These are phyloP conservation scores for Saraca asoca DNA, from an alignment of 331 rosid species.

Conservation along the genomic window DNA sequence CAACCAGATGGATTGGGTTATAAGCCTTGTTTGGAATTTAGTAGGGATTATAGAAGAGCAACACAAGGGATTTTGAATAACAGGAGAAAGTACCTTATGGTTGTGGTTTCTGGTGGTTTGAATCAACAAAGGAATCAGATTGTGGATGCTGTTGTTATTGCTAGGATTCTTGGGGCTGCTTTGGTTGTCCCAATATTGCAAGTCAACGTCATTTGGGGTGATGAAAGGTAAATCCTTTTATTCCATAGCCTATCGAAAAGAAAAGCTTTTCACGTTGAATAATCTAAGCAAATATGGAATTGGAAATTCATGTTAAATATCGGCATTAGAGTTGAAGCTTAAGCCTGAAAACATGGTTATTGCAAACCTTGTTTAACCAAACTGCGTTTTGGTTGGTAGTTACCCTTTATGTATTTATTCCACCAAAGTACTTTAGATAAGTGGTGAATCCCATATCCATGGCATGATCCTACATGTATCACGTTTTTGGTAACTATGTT, in stretches of 20 bases:
- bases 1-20: slow-evolving; percentile 93
- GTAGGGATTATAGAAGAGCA: slow-evolving; percentile 52
- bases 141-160: slow-evolving; percentile 95
- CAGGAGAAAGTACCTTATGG: slow-evolving; percentile 73
- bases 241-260: neutral
- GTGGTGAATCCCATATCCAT: too few relatives aligned
- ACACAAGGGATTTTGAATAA: slow-evolving; percentile 53
- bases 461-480: too few relatives aligned
- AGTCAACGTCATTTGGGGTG: slow-evolving; percentile 98
- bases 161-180: slow-evolving; percentile 97
- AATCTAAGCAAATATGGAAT: neutral
- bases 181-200: slow-evolving; percentile 91
- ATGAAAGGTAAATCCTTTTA: slow-evolving; percentile 68
- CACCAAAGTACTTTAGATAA: too few relatives aligned
- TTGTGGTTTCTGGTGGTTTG: slow-evolving; percentile 90
- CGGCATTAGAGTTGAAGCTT: neutral
- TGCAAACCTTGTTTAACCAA: too few relatives aligned
- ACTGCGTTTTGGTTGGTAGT: neutral
- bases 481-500: too few relatives aligned
- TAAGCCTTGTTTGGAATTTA: slow-evolving; percentile 70
- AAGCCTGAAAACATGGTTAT: neutral
- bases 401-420: too few relatives aligned
- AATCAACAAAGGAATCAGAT: slow-evolving; percentile 98
- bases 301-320: neutral
- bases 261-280: neutral